Conservation (phyloP, 2,329 filamentous ascomycete genomes). For the Ploettnerulaceae sp. region DNA sequence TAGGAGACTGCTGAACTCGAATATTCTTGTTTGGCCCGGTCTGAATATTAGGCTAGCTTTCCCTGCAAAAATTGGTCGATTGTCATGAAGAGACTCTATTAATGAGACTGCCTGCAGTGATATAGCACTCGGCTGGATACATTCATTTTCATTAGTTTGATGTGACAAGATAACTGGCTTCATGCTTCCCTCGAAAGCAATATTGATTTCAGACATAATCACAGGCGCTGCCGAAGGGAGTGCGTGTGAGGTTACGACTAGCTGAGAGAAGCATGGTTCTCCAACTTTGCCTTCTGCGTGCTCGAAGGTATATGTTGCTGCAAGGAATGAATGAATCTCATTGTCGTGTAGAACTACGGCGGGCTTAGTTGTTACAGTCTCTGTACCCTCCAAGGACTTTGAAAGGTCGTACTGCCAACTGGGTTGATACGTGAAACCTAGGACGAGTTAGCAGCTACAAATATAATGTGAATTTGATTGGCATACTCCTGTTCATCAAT, state of each 20-base stretch:
- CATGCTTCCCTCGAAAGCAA: slow-evolving; percentile 54
- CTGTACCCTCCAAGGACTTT: slow-evolving; percentile 50
- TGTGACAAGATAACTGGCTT: slow-evolving; percentile 48
- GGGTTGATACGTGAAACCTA: slow-evolving; percentile 49
- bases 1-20: slow-evolving; percentile 66
- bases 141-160: slow-evolving; percentile 2
- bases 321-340: slow-evolving; percentile 48
- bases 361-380: slow-evolving; percentile 41
- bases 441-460: slow-evolving; percentile 21
- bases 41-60: slow-evolving; percentile 58
- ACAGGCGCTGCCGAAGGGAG: slow-evolving; percentile 48
- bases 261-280: slow-evolving; percentile 52
- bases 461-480: neutral
- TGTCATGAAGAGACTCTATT: slow-evolving; percentile 27
- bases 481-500: slow-evolving; percentile 53
- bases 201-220: slow-evolving; percentile 45
- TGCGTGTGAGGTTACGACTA: slow-evolving; percentile 53
- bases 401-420: slow-evolving; percentile 59
- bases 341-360: slow-evolving; percentile 48
- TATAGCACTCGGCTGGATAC: neutral
- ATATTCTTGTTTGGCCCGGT: slow-evolving; percentile 64
- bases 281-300: slow-evolving; percentile 56
- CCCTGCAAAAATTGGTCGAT: slow-evolving; percentile 44
- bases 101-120: slow-evolving; percentile 23
- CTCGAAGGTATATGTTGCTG: slow-evolving; percentile 53